phyloP scores from a whole-genome alignment of 495 filamentous ascomycete species.

The Penicillium herquei region DNA sequence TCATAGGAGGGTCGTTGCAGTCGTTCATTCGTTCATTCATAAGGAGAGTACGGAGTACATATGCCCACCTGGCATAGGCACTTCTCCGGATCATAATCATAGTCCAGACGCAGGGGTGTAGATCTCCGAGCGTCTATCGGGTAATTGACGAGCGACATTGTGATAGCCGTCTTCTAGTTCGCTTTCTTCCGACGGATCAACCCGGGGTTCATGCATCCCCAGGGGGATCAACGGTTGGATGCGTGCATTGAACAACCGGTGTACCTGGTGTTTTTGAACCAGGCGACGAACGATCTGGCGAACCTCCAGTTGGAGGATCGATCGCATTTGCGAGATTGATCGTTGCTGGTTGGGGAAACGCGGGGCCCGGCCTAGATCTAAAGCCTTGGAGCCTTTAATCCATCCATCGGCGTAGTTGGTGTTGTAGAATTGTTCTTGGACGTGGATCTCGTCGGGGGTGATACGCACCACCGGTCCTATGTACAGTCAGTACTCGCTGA shows the following conservation, averaged over 20 bases:
- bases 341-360: constrained; percentile 14
- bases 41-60: no score
- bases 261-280: constrained; percentile 16
- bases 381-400: constrained; percentile 20
- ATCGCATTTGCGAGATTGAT: constrained; percentile 17
- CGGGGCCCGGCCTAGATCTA: constrained; percentile 1
- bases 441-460: constrained; percentile 24
- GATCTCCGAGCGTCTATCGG: no score
- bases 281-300: constrained; percentile 15
- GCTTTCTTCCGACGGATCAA: constrained; percentile 3
- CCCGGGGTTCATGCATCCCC: background rate
- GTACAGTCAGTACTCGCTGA: background rate
- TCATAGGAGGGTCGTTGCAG: background rate
- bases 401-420: constrained; percentile 13
- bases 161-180: constrained; percentile 16
- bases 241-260: constrained; percentile 9
- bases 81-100: no score
- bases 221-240: constrained; percentile 2
- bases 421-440: constrained; percentile 16
- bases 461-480: constrained; percentile 30
- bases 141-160: constrained; percentile 1
- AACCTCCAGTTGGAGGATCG: constrained; percentile 19
- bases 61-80: no score
- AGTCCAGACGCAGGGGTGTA: no score
- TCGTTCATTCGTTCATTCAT: no score